Conservation (phyloP, 306 rosid species). For the Potentilla sterilis region DNA sequence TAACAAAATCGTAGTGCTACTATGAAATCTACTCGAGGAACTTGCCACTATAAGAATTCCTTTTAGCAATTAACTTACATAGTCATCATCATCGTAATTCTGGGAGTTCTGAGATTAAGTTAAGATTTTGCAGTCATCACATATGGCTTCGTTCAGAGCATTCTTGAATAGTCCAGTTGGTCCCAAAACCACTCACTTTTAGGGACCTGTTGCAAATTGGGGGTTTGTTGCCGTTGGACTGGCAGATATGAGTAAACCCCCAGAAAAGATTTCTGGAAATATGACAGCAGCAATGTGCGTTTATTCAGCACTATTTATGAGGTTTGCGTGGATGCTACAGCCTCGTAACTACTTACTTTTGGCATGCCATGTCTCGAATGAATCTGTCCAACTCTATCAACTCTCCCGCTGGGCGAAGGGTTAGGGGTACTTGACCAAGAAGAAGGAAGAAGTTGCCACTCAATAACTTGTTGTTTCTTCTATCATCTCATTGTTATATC, state of each 20-base stretch:
- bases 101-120: not conserved
- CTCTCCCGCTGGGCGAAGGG: slow-evolving; percentile 73
- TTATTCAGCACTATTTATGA: slow-evolving; percentile 59
- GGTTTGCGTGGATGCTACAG: slow-evolving; percentile 77
- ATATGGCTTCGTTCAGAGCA: slow-evolving; percentile 77
- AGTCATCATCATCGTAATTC: not conserved
- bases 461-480: slow-evolving; percentile 30
- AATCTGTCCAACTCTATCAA: slow-evolving; percentile 61
- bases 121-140: not conserved
- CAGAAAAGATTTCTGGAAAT: slow-evolving; percentile 93
- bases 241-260: slow-evolving; percentile 87
- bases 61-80: not conserved
- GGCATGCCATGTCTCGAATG: slow-evolving; percentile 70
- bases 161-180: slow-evolving; percentile 90
- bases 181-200: slow-evolving; percentile 94
- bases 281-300: slow-evolving; percentile 84
- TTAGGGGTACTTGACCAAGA: slow-evolving; percentile 50
- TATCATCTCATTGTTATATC: not conserved
- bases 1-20: too few species aligned
- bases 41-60: too few species aligned
- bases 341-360: slow-evolving; percentile 68
- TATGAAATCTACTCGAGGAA: too few species aligned
- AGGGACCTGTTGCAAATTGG: slow-evolving; percentile 99
- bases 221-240: slow-evolving; percentile 94
- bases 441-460: slow-evolving; percentile 49